Evolutionary conservation across 352 stramenopile genomes (phyloP).

Genomic region (Globisporangium spinosum): DNA sequence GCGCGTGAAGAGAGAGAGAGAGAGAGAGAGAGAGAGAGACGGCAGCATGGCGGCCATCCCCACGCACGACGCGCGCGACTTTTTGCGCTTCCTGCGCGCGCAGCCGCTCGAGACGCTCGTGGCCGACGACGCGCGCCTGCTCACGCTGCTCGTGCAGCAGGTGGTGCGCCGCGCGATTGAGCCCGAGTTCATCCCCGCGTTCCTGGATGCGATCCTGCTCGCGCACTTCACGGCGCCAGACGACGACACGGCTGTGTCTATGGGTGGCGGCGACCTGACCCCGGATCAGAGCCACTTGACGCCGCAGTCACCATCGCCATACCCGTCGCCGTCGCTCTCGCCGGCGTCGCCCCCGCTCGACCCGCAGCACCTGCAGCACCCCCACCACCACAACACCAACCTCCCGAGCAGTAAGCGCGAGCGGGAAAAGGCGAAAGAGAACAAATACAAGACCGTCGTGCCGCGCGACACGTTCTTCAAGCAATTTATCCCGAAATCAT

Average conservation of each 20-base stretch:
- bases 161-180: constrained; percentile 20
- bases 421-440: constrained; percentile 11
- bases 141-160: constrained; percentile 20
- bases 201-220: constrained; percentile 55
- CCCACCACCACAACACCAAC: constrained; percentile 3
- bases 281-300: constrained; percentile 15
- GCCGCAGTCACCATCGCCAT: constrained; percentile 17
- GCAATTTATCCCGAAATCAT: constrained; percentile 52
- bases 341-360: constrained; percentile 19
- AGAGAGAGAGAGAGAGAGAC: neutral
- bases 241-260: constrained; percentile 11
- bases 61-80: constrained; percentile 18
- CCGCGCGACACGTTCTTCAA: constrained; percentile 56
- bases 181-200: constrained; percentile 27
- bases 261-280: constrained; percentile 10
- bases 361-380: constrained; percentile 7
- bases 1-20: neutral
- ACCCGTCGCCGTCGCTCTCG: constrained; percentile 19
- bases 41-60: constrained; percentile 17
- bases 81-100: constrained; percentile 19
- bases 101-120: constrained; percentile 16
- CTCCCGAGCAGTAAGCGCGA: constrained; percentile 6
- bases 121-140: constrained; percentile 11
- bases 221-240: constrained; percentile 21
- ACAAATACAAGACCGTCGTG: constrained; percentile 20